Evolutionary conservation across 768 basidiomycete species (phyloP), one percentile per base, ranked within the genome.

Genomic region (Lactifluus subvellereus): DNA sequence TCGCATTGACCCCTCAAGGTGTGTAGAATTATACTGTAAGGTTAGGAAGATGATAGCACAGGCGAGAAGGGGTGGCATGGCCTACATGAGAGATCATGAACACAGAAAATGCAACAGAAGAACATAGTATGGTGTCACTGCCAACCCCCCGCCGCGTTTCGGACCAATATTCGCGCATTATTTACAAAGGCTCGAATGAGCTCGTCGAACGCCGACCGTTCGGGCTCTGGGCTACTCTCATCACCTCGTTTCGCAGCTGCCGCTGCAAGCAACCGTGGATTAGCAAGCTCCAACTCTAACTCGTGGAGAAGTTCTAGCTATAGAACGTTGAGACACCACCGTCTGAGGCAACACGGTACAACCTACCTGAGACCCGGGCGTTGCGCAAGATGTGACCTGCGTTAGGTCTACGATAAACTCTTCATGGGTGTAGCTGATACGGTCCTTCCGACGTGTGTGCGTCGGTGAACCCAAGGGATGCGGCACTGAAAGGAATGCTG

Each of bases 381-480:
- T 73, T 13, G 75, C 69, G 8, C 78, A 79, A 4, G 86, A 80
- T 2, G 84, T 84, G 53, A 98, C 96, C 74, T 95, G 93, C 1
- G 97, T 98, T 54, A 99, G 81, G 76, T 99, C 97, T 66, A 99
- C 87, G 66, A 79, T 82, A 72, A 94, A 95, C 66, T 96, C 87
- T 73, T 98, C 94, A 74, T 99, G 97, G 4, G 86, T 77, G 73
- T 99, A 99, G 70, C 91, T 89, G 72, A 98, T 80, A 50, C 97
- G 81, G 75, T 99, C 92, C 76, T 97, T 99, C 76, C 82, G 79
- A 61, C 91, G 82, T 37, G 83, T 80, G 66, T 82, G 76, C 9
- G 81, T 79, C 1, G 87, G 73, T 7, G 81, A 72, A 13, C 89
- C 90, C 49, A 85, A 68, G 0, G 89, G 90, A 68, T 85, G 87